Conservation (phyloP, 2,329 filamentous ascomycete species). For the Verticillium dahliae region DNA sequence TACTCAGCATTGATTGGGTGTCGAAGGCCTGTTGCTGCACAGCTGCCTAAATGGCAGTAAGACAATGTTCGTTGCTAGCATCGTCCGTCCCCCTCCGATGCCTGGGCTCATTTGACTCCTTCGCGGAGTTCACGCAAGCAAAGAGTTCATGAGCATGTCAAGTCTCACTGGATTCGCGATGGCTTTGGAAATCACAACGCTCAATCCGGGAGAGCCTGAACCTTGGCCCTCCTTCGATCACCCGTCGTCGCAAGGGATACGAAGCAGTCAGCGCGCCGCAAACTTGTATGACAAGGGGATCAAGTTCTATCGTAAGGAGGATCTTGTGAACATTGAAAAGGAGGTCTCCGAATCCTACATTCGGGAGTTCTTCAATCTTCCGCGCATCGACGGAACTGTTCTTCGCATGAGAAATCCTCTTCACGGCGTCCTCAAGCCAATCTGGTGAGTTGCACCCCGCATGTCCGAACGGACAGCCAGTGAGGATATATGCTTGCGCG, state of each 20-base stretch:
- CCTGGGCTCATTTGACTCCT: too few relatives aligned
- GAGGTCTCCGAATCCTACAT: neutral
- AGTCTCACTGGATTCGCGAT: too few relatives aligned
- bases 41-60: too few relatives aligned
- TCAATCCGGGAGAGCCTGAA: too few relatives aligned
- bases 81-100: too few relatives aligned
- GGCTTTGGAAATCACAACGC: too few relatives aligned
- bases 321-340: neutral
- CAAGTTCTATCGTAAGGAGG: neutral
- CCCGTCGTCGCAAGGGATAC: neutral
- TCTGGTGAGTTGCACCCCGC: neutral
- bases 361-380: neutral
- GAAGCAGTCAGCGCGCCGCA: neutral
- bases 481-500: neutral
- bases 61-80: too few relatives aligned
- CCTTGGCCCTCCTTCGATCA: neutral
- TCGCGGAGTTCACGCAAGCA: too few relatives aligned
- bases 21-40: too few relatives aligned
- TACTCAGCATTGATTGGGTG: too few relatives aligned
- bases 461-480: neutral
- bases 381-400: neutral
- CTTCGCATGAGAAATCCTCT: neutral
- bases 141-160: too few relatives aligned
- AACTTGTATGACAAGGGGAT: neutral
- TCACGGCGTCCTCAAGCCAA: neutral